Conservation (phyloP, 2,329 filamentous ascomycete species). For the Cladosporium velox region DNA sequence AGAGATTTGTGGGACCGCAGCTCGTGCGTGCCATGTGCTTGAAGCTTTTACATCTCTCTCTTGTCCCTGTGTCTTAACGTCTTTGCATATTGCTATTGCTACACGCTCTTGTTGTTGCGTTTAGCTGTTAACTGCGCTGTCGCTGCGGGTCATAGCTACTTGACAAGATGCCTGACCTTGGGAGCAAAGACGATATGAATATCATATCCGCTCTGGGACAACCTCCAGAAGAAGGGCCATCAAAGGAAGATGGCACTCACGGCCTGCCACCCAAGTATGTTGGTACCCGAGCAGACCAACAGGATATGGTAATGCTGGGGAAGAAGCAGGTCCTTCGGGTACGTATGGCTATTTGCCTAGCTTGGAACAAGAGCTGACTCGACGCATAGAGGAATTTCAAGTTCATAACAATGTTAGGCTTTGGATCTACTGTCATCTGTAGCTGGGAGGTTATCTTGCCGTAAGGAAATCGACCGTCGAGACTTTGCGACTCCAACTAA, state of each 20-base stretch:
- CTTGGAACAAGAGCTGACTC: background rate
- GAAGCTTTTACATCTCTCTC: constrained; percentile 1
- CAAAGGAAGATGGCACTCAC: constrained; percentile 17
- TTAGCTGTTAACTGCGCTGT: background rate
- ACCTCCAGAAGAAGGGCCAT: background rate
- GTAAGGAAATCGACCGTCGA: background rate
- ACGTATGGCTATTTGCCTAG: background rate
- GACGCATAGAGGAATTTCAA: constrained; percentile 32
- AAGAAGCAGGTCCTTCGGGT: constrained; percentile 20
- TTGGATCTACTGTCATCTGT: constrained; percentile 34
- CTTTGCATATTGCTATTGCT: background rate
- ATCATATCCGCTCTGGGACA: constrained; percentile 9
- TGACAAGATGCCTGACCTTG: constrained; percentile 1
- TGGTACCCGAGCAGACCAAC: constrained; percentile 21
- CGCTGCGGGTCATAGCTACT: background rate
- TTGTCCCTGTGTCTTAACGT: background rate
- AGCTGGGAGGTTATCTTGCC: constrained; percentile 35
- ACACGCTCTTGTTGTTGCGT: background rate
- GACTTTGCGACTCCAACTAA: background rate
- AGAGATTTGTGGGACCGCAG: constrained; percentile 7
- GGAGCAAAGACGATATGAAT: constrained; percentile 15
- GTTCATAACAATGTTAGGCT: constrained; percentile 36
- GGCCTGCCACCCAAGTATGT: constrained; percentile 20
- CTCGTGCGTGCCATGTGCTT: constrained; percentile 21
- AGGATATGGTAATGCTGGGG: constrained; percentile 20